Evolutionary conservation across 2,329 filamentous ascomycete species (phyloP).

Genomic region (Trichoderma oligosporum): DNA sequence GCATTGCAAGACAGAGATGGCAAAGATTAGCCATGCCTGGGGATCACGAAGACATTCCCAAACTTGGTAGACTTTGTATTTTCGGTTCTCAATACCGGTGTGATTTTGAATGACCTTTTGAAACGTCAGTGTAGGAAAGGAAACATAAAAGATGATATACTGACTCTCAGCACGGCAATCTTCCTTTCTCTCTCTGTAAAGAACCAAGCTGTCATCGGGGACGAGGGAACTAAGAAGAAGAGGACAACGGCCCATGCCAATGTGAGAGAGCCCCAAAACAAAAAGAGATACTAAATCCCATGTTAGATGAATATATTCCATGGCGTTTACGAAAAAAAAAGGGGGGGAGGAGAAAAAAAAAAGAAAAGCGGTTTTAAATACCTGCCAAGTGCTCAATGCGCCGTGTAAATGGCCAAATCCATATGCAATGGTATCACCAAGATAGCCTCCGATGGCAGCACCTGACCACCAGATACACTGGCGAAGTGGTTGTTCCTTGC

Average conservation of each 20-base stretch:
- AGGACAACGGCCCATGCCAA: too few species aligned
- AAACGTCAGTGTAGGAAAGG: too few species aligned
- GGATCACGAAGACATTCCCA: conserved; percentile 8
- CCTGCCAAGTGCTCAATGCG: background rate
- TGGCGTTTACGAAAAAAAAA: conserved; percentile 3
- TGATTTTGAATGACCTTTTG: too few species aligned
- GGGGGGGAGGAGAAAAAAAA: conserved; percentile 1
- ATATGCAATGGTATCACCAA: conserved; percentile 20
- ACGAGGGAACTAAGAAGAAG: conserved; percentile 9
- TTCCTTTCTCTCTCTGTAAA: conserved; percentile 17
- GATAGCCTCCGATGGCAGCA: conserved; percentile 16
- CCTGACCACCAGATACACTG: conserved; percentile 22
- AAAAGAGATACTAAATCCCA: too few species aligned
- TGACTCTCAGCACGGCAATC: conserved; percentile 20
- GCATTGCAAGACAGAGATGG: conserved; percentile 19
- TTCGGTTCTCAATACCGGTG: too few species aligned
- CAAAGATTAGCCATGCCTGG: conserved; percentile 20
- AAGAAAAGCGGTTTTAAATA: too few species aligned
- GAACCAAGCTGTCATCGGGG: conserved; percentile 16
- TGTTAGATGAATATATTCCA: too few species aligned
- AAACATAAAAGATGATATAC: too few species aligned
- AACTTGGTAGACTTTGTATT: too few species aligned
- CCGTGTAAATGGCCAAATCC: conserved; percentile 9
- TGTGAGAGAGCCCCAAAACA: too few species aligned
- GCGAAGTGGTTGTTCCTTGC: conserved; percentile 22